phyloP scores from a whole-genome alignment of 1,139 yeast genomes.

The Zhuliangozyma parablackwelliae region DNA sequence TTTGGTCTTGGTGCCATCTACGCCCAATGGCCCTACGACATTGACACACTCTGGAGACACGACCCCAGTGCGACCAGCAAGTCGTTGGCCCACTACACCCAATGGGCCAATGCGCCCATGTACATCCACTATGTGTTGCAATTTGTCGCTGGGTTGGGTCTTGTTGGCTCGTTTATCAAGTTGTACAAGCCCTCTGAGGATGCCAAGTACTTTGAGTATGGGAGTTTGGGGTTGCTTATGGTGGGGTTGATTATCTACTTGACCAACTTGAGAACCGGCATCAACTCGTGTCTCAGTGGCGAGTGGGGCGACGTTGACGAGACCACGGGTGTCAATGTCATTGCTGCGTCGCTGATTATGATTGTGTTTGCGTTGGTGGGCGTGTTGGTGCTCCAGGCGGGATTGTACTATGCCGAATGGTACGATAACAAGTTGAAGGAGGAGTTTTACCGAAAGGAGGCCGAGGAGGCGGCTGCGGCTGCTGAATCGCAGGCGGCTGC shows the following conservation, averaged over 20 bases:
- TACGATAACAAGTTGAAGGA: slow-evolving; percentile 58
- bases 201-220: slow-evolving; percentile 84
- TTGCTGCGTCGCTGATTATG: slow-evolving; percentile 86
- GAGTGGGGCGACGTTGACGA: slow-evolving; percentile 93
- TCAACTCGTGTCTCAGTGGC: slow-evolving; percentile 62
- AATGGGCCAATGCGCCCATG: slow-evolving; percentile 64
- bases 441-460: slow-evolving; percentile 45
- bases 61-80: slow-evolving; percentile 49
- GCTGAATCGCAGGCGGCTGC: slow-evolving; percentile 17
- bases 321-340: slow-evolving; percentile 81
- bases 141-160: slow-evolving; percentile 54
- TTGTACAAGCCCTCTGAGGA: slow-evolving; percentile 83
- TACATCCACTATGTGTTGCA: slow-evolving; percentile 61
- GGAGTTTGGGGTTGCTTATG: slow-evolving; percentile 68
- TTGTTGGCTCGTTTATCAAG: slow-evolving; percentile 71
- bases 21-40: slow-evolving; percentile 80
- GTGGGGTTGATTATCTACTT: slow-evolving; percentile 72
- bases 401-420: slow-evolving; percentile 85
- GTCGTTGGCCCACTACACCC: slow-evolving; percentile 69
- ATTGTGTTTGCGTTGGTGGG: slow-evolving; percentile 69
- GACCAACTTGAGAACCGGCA: slow-evolving; percentile 82
- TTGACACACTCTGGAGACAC: slow-evolving; percentile 64
- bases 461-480: slow-evolving; percentile 20
- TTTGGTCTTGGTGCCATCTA: slow-evolving; percentile 78
- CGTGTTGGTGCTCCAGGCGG: slow-evolving; percentile 77